Base-by-base conservation (phyloP, 2,329 filamentous ascomycete species). In the Pezizomycotina sp. region DNA sequence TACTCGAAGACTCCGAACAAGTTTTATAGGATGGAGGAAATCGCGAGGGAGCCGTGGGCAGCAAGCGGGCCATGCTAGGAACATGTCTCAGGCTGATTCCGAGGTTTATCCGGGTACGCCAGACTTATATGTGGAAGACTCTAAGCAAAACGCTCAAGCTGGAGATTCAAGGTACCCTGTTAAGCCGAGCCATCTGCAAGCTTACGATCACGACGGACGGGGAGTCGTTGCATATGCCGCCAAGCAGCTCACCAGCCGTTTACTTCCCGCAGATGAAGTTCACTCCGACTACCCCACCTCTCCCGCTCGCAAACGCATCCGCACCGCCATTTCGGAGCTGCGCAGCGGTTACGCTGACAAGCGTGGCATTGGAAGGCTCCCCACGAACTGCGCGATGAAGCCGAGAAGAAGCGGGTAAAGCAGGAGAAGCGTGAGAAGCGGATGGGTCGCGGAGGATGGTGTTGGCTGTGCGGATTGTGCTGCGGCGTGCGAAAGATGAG, bases 401-500 rank as follows among this genome's bases (percentile, higher is more conserved):
- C 41, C 6, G 41, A 44, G 19, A 44, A 37, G 30, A 32, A 34
- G 29, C 34, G 41, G 13, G 29, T 13, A 19, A 39, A 30, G 25
- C 41, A 44, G 18, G 41, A 44, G 20, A 44, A 36, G n/a, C 32
- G 41, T 8, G 36, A 40, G 12, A 25, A 28, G 4, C 20, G 34
- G 4, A 39, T 44, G 18, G 36, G 28, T 21, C 32, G 41, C 29
- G 41, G 41, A 18, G 41, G 41, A 16, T 26, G 25, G 26, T 16
- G 39, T 6, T 44, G 34, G 23, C 28, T 44, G 14, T 37, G 32
- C 13, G 41, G 41, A 4, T 8, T 40, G 22, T 44, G 41, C 33
- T 44, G 28, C 21, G 34, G 34, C 30, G 33, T 44, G 5, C 32
- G 36, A 15, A 44, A 36, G 29, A 37, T 39, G 27, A 32, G 36